Conservation (phyloP, 2,329 filamentous ascomycete species). For the Periglandula ipomoeae region DNA sequence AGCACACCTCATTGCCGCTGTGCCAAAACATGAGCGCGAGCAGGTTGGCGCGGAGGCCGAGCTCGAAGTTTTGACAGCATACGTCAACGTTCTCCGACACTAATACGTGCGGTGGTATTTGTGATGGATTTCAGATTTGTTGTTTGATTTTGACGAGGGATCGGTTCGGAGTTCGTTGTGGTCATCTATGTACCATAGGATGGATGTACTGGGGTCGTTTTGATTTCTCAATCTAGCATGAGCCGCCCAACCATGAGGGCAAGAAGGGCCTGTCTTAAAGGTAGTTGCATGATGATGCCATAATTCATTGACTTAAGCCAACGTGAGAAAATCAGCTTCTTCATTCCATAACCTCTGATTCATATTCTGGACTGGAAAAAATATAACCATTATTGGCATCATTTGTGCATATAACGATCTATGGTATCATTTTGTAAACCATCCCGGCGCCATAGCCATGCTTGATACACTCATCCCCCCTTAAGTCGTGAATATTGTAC, state of each 20-base stretch:
- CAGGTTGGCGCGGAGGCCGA: conserved; percentile 56
- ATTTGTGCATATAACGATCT: conserved; percentile 5
- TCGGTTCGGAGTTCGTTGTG: background rate
- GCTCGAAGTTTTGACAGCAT: conserved; percentile 69
- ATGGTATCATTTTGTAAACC: conserved; percentile 18
- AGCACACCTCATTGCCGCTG: conserved; percentile 65
- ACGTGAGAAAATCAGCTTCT: background rate
- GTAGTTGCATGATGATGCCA: background rate
- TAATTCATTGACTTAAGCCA: background rate
- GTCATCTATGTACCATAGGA: background rate
- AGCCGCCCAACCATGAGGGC: background rate
- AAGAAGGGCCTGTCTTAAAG: background rate
- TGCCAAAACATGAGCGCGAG: conserved; percentile 49
- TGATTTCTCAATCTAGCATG: background rate
- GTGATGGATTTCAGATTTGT: background rate
- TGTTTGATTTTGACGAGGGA: background rate
- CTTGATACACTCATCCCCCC: background rate
- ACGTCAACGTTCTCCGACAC: conserved; percentile 55
- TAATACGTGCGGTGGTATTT: background rate
- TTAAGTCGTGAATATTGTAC: background rate
- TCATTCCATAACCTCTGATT: background rate
- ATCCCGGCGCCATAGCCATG: conserved; percentile 10
- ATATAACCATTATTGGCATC: background rate
- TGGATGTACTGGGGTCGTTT: background rate
- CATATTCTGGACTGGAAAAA: background rate